Evolutionary conservation across 2,329 filamentous ascomycete species (phyloP), one percentile per base, ranked within the genome.

Genomic region (Colletotrichum abscissum): DNA sequence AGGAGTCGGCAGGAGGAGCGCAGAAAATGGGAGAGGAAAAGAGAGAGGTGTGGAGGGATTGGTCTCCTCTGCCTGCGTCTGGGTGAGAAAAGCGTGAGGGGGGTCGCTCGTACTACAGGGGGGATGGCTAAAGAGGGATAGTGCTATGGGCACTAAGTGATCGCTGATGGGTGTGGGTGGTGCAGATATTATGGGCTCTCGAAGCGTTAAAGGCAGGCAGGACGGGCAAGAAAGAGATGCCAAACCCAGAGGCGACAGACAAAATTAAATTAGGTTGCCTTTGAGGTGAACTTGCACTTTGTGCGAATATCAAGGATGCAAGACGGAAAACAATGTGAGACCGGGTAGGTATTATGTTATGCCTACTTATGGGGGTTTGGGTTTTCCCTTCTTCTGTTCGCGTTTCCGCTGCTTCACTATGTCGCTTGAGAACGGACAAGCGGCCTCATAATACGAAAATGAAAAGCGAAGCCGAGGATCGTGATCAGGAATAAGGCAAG

Each of bases 111-210:
- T 74, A 63, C 68, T 59, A 72, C 72, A 74, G 72, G 69, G 69
- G 68, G 63, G 59, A 52, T 33, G 65, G 72, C 58, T 72, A 74
- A 71, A 74, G 72, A 74, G 72, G 69, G 62, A 72, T 71, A 74
- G 72, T 74, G 72, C 72, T 71, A 74, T 74, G 72, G 72, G 63
- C 72, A 74, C 72, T 74, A 74, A 63, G 67, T 59, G 72, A 72
- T 74, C 72, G 68, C 46, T 35, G 63, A 35, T 56, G 63, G 67
- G n/a, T 60, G 67, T 63, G 63, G 70, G 46, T 71, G 63, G 56
- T 73, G 67, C 38, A 70, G 46, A 52, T 66, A 35, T 55, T 69
- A 63, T 55, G 59, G 69, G 38, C 42, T 63, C 66, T 22, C 22
- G 46, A 24, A 67, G n/a, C 58, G 28, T n/a, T n/a, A 22, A 35